Evolutionary conservation across 73 alveolate species (phyloP).

Genomic region (Paramecium bursaria): DNA sequence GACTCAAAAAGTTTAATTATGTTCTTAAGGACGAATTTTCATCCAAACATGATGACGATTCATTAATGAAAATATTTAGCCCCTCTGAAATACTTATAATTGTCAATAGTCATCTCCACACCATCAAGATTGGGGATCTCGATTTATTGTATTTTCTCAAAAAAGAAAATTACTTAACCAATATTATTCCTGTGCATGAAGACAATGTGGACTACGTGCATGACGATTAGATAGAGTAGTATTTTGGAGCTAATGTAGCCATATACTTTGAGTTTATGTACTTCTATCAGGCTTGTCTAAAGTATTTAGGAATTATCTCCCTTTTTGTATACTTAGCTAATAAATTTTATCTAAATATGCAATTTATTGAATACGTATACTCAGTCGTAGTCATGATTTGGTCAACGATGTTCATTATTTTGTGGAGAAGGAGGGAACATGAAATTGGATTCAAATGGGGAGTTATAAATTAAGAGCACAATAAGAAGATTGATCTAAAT

Average conservation of each 20-base stretch:
- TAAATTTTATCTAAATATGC: slow-evolving; percentile 47
- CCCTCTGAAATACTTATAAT: slow-evolving; percentile 24
- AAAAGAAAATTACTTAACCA: slow-evolving; percentile 15
- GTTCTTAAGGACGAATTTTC: slow-evolving; percentile 9
- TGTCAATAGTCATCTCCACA: slow-evolving; percentile 16
- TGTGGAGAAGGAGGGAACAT: slow-evolving; percentile 78
- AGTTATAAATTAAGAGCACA: slow-evolving; percentile 73
- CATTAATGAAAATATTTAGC: slow-evolving; percentile 10
- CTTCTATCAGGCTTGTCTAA: slow-evolving; percentile 72
- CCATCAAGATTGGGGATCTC: slow-evolving; percentile 47
- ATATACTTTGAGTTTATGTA: slow-evolving; percentile 77
- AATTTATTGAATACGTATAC: slow-evolving; percentile 70
- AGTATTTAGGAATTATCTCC: slow-evolving; percentile 73
- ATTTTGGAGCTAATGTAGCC: slow-evolving; percentile 81
- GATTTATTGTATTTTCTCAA: slow-evolving; percentile 42
- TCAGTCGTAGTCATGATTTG: slow-evolving; percentile 75
- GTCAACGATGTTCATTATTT: slow-evolving; percentile 77
- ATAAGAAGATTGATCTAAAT: slow-evolving; percentile 73
- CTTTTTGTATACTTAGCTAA: no score
- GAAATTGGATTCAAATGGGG: slow-evolving; percentile 77
- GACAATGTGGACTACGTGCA: neutral
- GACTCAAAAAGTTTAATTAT: slow-evolving; percentile 15
- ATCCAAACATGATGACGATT: neutral
- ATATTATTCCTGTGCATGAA: slow-evolving; percentile 44
- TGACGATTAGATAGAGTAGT: slow-evolving; percentile 24